Evolutionary conservation across 2,329 filamentous ascomycete species (phyloP).

Genomic region (Exophiala alcalophila): DNA sequence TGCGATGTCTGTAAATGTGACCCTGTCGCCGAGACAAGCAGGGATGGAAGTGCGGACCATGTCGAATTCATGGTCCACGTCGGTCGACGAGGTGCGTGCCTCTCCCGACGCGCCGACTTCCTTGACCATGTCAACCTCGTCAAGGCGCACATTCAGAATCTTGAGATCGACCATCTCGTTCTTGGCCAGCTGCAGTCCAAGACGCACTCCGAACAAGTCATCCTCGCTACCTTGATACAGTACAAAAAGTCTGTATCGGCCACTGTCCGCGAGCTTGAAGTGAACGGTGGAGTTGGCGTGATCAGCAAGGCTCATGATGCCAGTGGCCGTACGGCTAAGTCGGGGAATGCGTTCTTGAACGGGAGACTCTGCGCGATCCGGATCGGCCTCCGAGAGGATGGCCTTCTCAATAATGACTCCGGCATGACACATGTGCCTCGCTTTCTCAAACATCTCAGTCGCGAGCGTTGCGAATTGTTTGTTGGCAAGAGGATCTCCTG

Average conservation of each 20-base stretch:
- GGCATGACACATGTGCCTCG: slow-evolving; percentile 58
- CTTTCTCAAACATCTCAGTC: slow-evolving; percentile 57
- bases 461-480: slow-evolving; percentile 52
- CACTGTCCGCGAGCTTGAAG: slow-evolving; percentile 38
- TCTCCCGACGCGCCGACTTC: background rate
- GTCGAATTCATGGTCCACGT: slow-evolving; percentile 18
- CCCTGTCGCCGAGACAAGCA: slow-evolving; percentile 1
- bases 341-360: slow-evolving; percentile 34
- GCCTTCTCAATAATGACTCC: slow-evolving; percentile 71
- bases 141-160: slow-evolving; percentile 13
- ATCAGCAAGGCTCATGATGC: slow-evolving; percentile 50
- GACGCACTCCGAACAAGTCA: slow-evolving; percentile 72
- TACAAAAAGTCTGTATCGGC: slow-evolving; percentile 68
- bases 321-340: slow-evolving; percentile 53
- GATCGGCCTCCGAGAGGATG: slow-evolving; percentile 18
- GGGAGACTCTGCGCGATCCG: slow-evolving; percentile 9
- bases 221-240: slow-evolving; percentile 83
- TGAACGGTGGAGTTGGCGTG: slow-evolving; percentile 19
- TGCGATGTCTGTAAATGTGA: slow-evolving; percentile 16
- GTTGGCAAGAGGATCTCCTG: slow-evolving; percentile 46
- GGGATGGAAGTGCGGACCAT: slow-evolving; percentile 8
- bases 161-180: slow-evolving; percentile 62
- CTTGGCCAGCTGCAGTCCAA: slow-evolving; percentile 79
- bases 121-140: slow-evolving; percentile 11
- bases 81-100: background rate